A percentile compares a stretch with the other conserved stretches of the same genome.
Conservation (phyloP, 345 rosid genomes). For the Pistacia atlantica region DNA sequence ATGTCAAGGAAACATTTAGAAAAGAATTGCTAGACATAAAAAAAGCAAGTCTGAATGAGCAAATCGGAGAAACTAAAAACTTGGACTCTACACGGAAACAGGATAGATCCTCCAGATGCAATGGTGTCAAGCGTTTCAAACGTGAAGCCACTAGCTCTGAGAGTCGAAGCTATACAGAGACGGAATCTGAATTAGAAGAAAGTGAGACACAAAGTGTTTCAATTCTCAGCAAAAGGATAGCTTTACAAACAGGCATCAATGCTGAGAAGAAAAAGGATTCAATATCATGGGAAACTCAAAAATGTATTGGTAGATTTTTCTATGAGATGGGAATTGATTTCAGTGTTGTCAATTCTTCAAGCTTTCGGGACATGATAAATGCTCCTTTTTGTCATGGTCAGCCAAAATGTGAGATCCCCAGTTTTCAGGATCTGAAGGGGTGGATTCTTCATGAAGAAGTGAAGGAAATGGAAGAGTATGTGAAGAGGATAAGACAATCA, state of each 20-base stretch:
- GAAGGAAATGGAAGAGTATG: conserved; percentile 40
- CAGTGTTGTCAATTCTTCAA: conserved; percentile 36
- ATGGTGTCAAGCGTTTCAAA: background rate
- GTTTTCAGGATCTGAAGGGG: conserved; percentile 36
- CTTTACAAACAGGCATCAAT: background rate
- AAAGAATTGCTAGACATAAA: conserved; percentile 10
- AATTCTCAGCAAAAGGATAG: conserved; percentile 3
- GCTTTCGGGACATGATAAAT: conserved; percentile 43
- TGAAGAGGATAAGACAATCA: conserved; percentile 42
- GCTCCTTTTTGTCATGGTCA: background rate
- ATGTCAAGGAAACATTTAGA: conserved; percentile 35
- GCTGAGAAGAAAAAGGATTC: conserved; percentile 16
- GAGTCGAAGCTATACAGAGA: background rate
- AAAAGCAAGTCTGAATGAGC: conserved; percentile 7
- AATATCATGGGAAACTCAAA: conserved; percentile 25
- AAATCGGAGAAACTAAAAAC: conserved; percentile 18
- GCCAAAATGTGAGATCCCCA: conserved; percentile 26
- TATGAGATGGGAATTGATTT: conserved; percentile 48
- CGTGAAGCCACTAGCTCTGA: background rate
- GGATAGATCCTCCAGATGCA: background rate
- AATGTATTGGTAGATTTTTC: conserved; percentile 42
- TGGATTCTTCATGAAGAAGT: conserved; percentile 41
- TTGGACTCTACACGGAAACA: conserved; percentile 32
- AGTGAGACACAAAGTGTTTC: conserved; percentile 19
- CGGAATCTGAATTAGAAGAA: conserved; percentile 7